These are phyloP conservation scores for Nitzschia sp. DNA, from an alignment of 108 stramenopile species.

Conservation along the genomic window DNA sequence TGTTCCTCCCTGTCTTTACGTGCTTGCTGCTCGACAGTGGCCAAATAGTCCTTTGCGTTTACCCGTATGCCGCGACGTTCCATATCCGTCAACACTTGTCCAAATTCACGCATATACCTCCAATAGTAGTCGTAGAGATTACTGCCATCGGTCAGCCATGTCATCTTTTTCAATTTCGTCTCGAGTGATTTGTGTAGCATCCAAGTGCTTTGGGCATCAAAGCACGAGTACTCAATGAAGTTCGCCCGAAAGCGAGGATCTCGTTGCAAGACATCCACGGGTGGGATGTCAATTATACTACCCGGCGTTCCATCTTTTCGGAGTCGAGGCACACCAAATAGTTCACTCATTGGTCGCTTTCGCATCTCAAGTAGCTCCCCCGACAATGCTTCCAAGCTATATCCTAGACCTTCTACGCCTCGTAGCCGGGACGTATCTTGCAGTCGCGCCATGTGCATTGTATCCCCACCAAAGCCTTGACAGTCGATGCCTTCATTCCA, in stretches of 20 bases:
- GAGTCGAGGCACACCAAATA: slow-evolving; percentile 84
- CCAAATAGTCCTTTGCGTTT: slow-evolving; percentile 88
- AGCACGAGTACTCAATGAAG: slow-evolving; percentile 92
- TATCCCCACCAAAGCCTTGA: slow-evolving; percentile 92
- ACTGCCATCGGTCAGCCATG: slow-evolving; percentile 49
- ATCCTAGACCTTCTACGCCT: slow-evolving; percentile 58
- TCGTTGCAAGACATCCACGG: slow-evolving; percentile 88
- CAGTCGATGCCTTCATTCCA: slow-evolving; percentile 93
- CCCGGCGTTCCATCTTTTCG: slow-evolving; percentile 89
- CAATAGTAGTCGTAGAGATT: slow-evolving; percentile 94
- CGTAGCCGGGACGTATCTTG: slow-evolving; percentile 73
- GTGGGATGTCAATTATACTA: slow-evolving; percentile 75
- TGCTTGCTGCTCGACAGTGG: slow-evolving; percentile 79
- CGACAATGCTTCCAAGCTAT: slow-evolving; percentile 89
- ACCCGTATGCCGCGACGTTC: slow-evolving; percentile 95
- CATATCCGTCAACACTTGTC: slow-evolving; percentile 96
- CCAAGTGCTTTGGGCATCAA: slow-evolving; percentile 87
- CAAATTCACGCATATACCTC: slow-evolving; percentile 89
- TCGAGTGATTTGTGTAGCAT: slow-evolving; percentile 56
- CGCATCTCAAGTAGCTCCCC: slow-evolving; percentile 52
- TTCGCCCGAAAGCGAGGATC: slow-evolving; percentile 62
- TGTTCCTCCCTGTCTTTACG: slow-evolving; percentile 75
- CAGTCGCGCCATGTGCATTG: slow-evolving; percentile 99
- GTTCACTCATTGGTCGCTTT: slow-evolving; percentile 96
- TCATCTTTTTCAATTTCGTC: slow-evolving; percentile 46